These are phyloP conservation scores for Fistulifera solaris DNA, from an alignment of 108 stramenopile species.

Conservation along the genomic window DNA sequence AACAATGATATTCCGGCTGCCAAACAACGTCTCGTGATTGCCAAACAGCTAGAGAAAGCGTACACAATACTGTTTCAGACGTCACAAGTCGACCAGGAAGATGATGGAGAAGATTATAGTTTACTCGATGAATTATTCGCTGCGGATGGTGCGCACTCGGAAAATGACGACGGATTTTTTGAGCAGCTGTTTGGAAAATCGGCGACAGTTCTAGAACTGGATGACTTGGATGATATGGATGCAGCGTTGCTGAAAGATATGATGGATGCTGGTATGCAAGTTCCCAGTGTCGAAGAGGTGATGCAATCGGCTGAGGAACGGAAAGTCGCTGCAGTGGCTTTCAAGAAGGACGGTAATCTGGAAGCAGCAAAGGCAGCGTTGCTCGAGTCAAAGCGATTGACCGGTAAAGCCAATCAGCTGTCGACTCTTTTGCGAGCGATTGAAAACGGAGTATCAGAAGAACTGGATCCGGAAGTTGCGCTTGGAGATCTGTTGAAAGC, in stretches of 20 bases:
- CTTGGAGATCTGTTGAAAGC: constrained; percentile 19
- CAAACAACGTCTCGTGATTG: constrained; percentile 18
- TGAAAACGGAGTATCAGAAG: not conserved
- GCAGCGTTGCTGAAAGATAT: constrained; percentile 10
- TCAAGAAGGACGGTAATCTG: constrained; percentile 13
- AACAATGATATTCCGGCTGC: constrained; percentile 18
- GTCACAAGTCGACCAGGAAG: not conserved
- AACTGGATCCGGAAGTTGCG: not conserved
- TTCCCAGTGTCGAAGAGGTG: constrained; percentile 11
- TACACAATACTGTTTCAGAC: too few species aligned
- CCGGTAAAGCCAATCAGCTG: constrained; percentile 2
- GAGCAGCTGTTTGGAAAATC: constrained; percentile 10
- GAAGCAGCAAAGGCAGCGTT: constrained; percentile 19
- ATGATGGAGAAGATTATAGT: constrained; percentile 5
- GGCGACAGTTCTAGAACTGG: constrained; percentile 1
- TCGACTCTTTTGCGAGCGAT: not conserved
- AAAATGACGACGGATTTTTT: constrained; percentile 13
- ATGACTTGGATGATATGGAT: constrained; percentile 24
- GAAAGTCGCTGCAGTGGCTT: constrained; percentile 6
- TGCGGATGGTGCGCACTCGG: not conserved
- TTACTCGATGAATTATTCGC: not conserved
- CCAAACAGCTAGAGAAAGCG: constrained; percentile 19
- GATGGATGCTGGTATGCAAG: constrained; percentile 18
- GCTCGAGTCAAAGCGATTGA: constrained; percentile 15
- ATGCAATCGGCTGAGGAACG: constrained; percentile 4